These are phyloP conservation scores for Penicillium canariense DNA, from an alignment of 495 filamentous ascomycete genomes.

Conservation along the genomic window DNA sequence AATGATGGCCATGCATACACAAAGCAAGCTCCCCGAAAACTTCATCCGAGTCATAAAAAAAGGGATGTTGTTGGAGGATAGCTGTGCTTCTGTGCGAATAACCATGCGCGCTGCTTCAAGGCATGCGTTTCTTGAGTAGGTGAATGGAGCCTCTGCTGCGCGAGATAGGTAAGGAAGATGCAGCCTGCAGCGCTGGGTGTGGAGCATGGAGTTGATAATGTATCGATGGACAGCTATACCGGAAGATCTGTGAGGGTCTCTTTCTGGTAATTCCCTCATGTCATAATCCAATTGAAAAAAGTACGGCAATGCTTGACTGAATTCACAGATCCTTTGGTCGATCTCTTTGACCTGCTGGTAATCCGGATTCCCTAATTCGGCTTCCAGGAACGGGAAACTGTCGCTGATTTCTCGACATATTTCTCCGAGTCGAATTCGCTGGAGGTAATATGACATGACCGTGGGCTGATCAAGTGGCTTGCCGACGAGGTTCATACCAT, in stretches of 20 bases:
- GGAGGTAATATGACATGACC: conserved; percentile 45
- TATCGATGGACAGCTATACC: conserved; percentile 34
- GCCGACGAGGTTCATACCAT: conserved; percentile 26
- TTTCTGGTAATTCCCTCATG: not conserved
- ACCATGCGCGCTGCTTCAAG: conserved; percentile 35
- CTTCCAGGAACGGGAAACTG: conserved; percentile 24
- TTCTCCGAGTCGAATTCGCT: conserved; percentile 45
- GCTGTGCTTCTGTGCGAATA: conserved; percentile 27
- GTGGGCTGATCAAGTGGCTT: conserved; percentile 40
- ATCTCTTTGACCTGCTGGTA: conserved; percentile 28
- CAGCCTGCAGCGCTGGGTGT: conserved; percentile 40
- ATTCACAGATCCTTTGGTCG: conserved; percentile 29
- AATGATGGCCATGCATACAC: conserved; percentile 38
- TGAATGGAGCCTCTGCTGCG: conserved; percentile 25
- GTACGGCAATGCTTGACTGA: conserved; percentile 24
- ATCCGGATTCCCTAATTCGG: conserved; percentile 2
- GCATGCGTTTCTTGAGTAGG: conserved; percentile 34
- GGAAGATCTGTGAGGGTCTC: conserved; percentile 10
- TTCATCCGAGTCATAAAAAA: conserved; percentile 23
- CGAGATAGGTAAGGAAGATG: conserved; percentile 38
- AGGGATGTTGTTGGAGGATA: conserved; percentile 18
- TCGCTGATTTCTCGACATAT: conserved; percentile 45
- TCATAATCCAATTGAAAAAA: conserved; percentile 20
- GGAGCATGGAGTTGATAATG: conserved; percentile 31
- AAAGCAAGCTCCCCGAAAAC: conserved; percentile 29